phyloP scores from a whole-genome alignment of 1,284 basidiomycete species.

The Xanthoconium separans region DNA sequence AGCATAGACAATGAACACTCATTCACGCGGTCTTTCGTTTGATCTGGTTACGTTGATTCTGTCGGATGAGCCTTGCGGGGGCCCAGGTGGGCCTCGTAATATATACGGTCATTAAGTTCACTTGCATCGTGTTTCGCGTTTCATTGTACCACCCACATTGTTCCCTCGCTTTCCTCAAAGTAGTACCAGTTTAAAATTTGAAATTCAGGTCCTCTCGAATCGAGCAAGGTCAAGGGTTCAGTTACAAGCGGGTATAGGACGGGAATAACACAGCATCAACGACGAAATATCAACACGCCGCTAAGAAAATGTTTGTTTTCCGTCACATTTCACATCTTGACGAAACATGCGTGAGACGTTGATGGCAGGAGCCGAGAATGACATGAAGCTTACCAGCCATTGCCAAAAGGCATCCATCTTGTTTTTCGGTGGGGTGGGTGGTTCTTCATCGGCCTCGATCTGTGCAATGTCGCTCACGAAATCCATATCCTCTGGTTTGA shows the following conservation, averaged over 20 bases:
- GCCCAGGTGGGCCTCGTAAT: constrained; percentile 27
- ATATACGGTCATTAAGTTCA: constrained; percentile 39
- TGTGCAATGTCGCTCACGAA: constrained; percentile 70
- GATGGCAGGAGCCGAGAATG: background rate
- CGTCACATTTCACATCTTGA: constrained; percentile 24
- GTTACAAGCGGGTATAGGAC: constrained; percentile 12
- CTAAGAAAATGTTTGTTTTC: background rate
- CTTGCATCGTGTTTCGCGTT: constrained; percentile 32
- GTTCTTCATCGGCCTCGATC: constrained; percentile 69
- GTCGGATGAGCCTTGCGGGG: constrained; percentile 13
- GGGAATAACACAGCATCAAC: constrained; percentile 1
- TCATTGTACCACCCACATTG: constrained; percentile 35
- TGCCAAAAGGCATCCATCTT: constrained; percentile 66
- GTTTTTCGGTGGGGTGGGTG: constrained; percentile 73
- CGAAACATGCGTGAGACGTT: constrained; percentile 1
- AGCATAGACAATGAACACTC: constrained; percentile 31
- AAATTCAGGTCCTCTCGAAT: constrained; percentile 3
- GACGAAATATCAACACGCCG: background rate
- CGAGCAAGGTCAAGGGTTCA: background rate
- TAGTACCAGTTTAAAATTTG: constrained; percentile 22
- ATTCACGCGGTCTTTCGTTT: constrained; percentile 7
- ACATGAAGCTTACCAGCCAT: constrained; percentile 57
- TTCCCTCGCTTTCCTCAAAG: constrained; percentile 24
- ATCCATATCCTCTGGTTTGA: constrained; percentile 70
- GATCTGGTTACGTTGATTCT: constrained; percentile 6